These are phyloP conservation scores for Sporothrix dimorphospora DNA, from an alignment of 2,329 filamentous ascomycete genomes.

Conservation along the genomic window DNA sequence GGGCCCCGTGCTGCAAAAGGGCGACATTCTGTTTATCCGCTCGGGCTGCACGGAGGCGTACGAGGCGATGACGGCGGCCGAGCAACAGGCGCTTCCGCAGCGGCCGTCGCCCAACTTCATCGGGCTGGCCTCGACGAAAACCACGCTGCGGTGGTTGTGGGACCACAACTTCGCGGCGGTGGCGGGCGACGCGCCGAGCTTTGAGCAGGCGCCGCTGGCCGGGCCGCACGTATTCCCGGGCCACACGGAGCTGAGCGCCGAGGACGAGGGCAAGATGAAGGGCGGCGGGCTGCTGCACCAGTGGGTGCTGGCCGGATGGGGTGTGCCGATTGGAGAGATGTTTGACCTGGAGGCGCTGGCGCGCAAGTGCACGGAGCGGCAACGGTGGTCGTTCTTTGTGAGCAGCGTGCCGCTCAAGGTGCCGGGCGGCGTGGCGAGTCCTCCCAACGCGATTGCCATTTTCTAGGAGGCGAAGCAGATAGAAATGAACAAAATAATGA, in stretches of 20 bases:
- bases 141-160: conserved; percentile 51
- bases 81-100: conserved; percentile 40
- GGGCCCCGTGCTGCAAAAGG: conserved; percentile 41
- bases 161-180: conserved; percentile 50
- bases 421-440: conserved; percentile 45
- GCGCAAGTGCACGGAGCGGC: conserved; percentile 40
- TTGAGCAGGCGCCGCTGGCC: conserved; percentile 47
- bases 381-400: conserved; percentile 48
- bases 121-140: conserved; percentile 45
- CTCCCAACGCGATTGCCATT: conserved; percentile 46
- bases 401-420: conserved; percentile 44
- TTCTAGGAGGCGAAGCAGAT: conserved; percentile 36
- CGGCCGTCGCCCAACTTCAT: conserved; percentile 39
- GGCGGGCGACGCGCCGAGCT: conserved; percentile 48
- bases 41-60: conserved; percentile 43
- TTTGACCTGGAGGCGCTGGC: conserved; percentile 50
- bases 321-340: conserved; percentile 54
- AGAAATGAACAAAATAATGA: not conserved
- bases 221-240: conserved; percentile 28
- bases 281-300: conserved; percentile 40
- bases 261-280: conserved; percentile 36
- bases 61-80: conserved; percentile 35
- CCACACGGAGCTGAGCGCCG: conserved; percentile 25
- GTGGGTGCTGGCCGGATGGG: conserved; percentile 54
- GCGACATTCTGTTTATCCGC: conserved; percentile 47